These are phyloP conservation scores for Blastomyces silverae DNA, from an alignment of 2,329 filamentous ascomycete genomes.

Conservation along the genomic window DNA sequence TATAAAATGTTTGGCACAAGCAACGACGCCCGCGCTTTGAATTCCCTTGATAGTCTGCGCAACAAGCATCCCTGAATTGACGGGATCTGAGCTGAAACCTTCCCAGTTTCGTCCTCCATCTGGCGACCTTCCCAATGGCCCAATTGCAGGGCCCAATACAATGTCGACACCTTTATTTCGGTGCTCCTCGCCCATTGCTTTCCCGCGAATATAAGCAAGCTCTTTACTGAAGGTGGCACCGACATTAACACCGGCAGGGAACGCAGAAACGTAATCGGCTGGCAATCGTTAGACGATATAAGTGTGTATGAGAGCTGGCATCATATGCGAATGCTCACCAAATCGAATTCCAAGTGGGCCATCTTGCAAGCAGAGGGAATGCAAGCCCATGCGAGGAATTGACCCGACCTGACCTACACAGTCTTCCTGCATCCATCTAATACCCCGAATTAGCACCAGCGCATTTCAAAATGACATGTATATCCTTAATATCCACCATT, in stretches of 20 bases:
- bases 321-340: slow-evolving; percentile 34
- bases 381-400: slow-evolving; percentile 51
- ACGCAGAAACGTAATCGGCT: slow-evolving; percentile 75
- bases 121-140: slow-evolving; percentile 61
- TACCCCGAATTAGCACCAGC: not conserved
- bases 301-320: not conserved
- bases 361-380: slow-evolving; percentile 77
- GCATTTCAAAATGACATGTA: not conserved
- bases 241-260: slow-evolving; percentile 68
- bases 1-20: slow-evolving; percentile 72
- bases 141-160: slow-evolving; percentile 69
- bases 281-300: not conserved
- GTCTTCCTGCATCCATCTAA: slow-evolving; percentile 59
- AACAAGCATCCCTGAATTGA: slow-evolving; percentile 65
- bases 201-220: slow-evolving; percentile 61
- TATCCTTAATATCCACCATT: not conserved
- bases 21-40: slow-evolving; percentile 73
- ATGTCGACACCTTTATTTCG: slow-evolving; percentile 68
- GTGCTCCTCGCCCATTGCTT: slow-evolving; percentile 69
- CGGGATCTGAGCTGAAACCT: slow-evolving; percentile 64
- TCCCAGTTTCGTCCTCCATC: slow-evolving; percentile 65
- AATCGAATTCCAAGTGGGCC: slow-evolving; percentile 73
- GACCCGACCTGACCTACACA: slow-evolving; percentile 66
- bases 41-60: slow-evolving; percentile 70
- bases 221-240: slow-evolving; percentile 75